A percentile compares a stretch with the other conserved stretches of the same genome.
Conservation (phyloP, 768 basidiomycete genomes). For the Ramaria sp. region DNA sequence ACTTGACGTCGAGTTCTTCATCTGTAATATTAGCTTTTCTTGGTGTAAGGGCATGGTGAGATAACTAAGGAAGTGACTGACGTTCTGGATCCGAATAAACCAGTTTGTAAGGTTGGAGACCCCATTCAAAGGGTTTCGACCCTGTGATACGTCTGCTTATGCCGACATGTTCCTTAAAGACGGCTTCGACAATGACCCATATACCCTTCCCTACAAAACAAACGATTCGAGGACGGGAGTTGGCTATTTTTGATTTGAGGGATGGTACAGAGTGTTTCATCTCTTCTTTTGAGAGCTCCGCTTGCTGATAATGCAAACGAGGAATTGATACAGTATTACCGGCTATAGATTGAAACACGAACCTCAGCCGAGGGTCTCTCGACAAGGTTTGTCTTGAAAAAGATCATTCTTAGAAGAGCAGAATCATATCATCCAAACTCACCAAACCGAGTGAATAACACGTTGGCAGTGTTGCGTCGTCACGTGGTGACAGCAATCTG, state of each 20-base stretch:
- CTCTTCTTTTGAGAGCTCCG: constrained; percentile 43
- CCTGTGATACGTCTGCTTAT: constrained; percentile 3
- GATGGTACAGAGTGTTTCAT: constrained; percentile 41
- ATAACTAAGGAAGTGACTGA: constrained; percentile 6
- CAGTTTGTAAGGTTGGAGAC: constrained; percentile 42
- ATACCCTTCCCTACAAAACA: constrained; percentile 77
- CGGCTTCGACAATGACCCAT: constrained; percentile 32
- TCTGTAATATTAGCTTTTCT: neutral
- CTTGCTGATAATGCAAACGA: constrained; percentile 27
- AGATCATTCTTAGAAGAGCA: neutral
- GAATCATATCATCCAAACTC: constrained; percentile 15
- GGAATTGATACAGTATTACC: neutral
- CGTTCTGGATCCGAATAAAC: constrained; percentile 20
- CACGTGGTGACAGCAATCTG: constrained; percentile 36
- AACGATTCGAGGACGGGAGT: constrained; percentile 49
- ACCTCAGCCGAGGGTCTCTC: constrained; percentile 59
- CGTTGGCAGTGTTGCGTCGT: constrained; percentile 52
- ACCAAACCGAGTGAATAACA: constrained; percentile 58
- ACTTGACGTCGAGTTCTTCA: neutral
- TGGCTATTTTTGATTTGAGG: constrained; percentile 49
- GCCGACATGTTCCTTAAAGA: constrained; percentile 21
- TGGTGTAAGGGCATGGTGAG: constrained; percentile 7
- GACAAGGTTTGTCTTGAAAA: constrained; percentile 61
- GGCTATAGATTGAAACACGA: neutral
- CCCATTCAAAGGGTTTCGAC: constrained; percentile 20